phyloP scores from a whole-genome alignment of 176 grass and related monocot species.

The Cenchrus fungigraminus region DNA sequence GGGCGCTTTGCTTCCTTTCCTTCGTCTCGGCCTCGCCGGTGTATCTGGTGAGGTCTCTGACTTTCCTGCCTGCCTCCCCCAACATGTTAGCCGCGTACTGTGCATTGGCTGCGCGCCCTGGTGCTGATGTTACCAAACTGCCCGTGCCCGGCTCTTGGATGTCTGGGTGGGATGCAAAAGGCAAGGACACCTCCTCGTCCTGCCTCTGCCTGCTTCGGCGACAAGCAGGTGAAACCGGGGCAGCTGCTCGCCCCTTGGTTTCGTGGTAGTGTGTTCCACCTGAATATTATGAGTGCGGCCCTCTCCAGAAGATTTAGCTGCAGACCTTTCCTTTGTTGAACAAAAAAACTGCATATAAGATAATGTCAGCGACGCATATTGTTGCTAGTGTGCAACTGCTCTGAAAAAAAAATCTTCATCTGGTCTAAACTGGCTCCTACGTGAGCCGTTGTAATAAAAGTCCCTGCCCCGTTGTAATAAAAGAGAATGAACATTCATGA shows the following conservation, averaged over 20 bases:
- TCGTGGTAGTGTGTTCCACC: neutral
- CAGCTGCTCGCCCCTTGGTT: neutral
- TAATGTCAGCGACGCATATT: too few species aligned
- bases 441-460: too few species aligned
- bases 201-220: neutral
- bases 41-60: neutral
- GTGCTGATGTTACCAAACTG: constrained; percentile 28
- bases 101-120: too few species aligned
- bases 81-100: constrained; percentile 12
- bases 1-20: neutral
- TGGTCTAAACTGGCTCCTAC: too few species aligned
- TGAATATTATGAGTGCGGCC: neutral
- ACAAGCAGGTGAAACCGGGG: neutral
- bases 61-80: neutral
- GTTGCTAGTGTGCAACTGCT: too few species aligned
- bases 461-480: too few species aligned
- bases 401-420: too few species aligned
- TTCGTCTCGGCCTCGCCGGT: neutral
- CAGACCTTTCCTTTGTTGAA: neutral
- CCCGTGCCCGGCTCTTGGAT: constrained; percentile 5
- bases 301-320: neutral
- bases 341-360: too few species aligned
- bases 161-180: neutral
- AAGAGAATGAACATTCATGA: neutral
- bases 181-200: neutral